Evolutionary conservation across 352 stramenopile genomes (phyloP).

Genomic region (Globisporangium recalcitrans): DNA sequence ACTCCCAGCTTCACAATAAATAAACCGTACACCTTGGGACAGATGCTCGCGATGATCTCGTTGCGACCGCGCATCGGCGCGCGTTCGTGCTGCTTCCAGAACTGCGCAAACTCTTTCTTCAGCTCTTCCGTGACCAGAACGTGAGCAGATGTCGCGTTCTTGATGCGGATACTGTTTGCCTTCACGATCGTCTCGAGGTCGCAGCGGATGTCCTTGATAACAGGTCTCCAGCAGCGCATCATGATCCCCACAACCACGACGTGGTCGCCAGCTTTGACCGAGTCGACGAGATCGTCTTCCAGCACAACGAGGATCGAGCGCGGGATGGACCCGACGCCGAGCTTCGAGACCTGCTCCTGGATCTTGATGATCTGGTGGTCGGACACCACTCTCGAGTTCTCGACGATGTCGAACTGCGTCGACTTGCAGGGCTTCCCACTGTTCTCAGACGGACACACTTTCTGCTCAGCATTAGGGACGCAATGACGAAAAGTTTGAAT

Average conservation of each 20-base stretch:
- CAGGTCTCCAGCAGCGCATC: slow-evolving; percentile 90
- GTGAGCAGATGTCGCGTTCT: slow-evolving; percentile 57
- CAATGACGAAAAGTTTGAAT: background rate
- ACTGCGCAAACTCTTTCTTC: slow-evolving; percentile 87
- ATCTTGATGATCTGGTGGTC: slow-evolving; percentile 94
- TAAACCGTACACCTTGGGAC: slow-evolving; percentile 93
- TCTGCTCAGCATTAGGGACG: slow-evolving; percentile 20
- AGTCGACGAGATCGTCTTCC: slow-evolving; percentile 81
- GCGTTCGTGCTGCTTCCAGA: slow-evolving; percentile 69
- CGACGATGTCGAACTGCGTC: slow-evolving; percentile 61
- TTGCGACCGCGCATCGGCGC: slow-evolving; percentile 72
- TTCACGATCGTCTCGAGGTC: slow-evolving; percentile 87
- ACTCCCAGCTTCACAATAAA: slow-evolving; percentile 92
- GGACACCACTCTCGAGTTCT: slow-evolving; percentile 46
- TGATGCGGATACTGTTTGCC: slow-evolving; percentile 66
- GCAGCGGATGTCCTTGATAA: slow-evolving; percentile 76
- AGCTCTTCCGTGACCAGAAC: slow-evolving; percentile 76
- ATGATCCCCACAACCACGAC: slow-evolving; percentile 91
- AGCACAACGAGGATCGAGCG: slow-evolving; percentile 94
- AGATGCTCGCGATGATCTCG: slow-evolving; percentile 91
- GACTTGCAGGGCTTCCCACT: slow-evolving; percentile 70
- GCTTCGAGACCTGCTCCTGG: slow-evolving; percentile 91
- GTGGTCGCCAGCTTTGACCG: slow-evolving; percentile 94
- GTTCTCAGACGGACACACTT: slow-evolving; percentile 44
- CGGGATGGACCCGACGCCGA: slow-evolving; percentile 90